Base-by-base conservation (phyloP, 768 basidiomycete genomes). In the Podaxis sp. region DNA sequence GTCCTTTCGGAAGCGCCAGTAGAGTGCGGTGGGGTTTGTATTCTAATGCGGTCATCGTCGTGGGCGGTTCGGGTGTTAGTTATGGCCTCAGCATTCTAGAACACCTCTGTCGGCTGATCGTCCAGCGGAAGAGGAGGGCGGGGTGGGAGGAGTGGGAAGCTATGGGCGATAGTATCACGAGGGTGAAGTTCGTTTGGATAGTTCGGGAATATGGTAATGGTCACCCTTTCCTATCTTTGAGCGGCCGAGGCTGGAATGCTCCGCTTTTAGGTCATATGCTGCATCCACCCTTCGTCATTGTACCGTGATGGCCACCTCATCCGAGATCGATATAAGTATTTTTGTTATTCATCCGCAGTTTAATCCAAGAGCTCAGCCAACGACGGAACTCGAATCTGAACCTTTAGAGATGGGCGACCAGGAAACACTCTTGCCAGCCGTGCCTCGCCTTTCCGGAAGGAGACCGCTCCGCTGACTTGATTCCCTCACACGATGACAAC, bases 151-250 rank as follows among this genome's bases (percentile, higher is more conserved):
- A 81, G 1, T 79, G 74, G 71, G 77, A 78, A 0, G 64, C 73
- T 35, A 73, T 72, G 25, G 66, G 69, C 4, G 79, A 74, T 58
- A 73, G 72, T 46, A 84, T 81, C 5, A 73, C 67, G 35, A 78
- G 91, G 4, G 80, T 91, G 0, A 77, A 90, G 16, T 90, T 92
- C 63, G 79, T 91, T 2, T 92, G 90, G 90, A 79, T 91, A 47
- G 75, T 90, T 21, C 79, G 89, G 40, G 91, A 91, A 67, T 91
- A 85, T 67, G 80, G 89, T 90, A 61, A 72, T 2, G 7, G 87
- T 76, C 1, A 13, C 25, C 57, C 47, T 40, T 13, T 18, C 56
- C 23, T 48, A 18, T 40, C 28, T 53, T 16, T 42, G 23, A 25
- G 16, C 16, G 28, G 7, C 9, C 5, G 44, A 27, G n/a, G 32